Evolutionary conservation across 306 rosid genomes (phyloP), one percentile per base, ranked within the genome.

Genomic region (Lathyrus tuberosus): DNA sequence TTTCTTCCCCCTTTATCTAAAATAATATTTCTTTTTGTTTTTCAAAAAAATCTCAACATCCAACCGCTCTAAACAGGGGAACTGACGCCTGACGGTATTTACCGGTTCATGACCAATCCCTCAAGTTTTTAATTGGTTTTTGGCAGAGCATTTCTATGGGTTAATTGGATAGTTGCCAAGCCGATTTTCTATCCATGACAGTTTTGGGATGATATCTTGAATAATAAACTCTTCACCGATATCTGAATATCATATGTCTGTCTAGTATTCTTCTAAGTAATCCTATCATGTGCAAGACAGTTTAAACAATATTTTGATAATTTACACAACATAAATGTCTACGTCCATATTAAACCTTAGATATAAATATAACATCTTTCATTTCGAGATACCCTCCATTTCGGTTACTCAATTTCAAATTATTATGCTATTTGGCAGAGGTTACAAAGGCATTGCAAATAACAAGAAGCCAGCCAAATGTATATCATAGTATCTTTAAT

Each of bases 391-490:
- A 42, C 15, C 49, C n/a, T 22, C 58, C 62, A 15, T 56, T 64
- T 44, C 24, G 52, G 11, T 33, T 22, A 63, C 43, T 46, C 46
- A 70, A 62, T 57, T 56, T 10, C 64, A 69, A 74, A 44, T 40
- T 17, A 38, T 13, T 16, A 10, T 15, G 11, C 44, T n/a, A 44
- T 46, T 57, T 5, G 67, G 52, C 33, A 30, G 35, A 71, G 59
- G 52, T 17, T 33, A 43, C 37, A 40, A 59, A 31, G 28, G 61
- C 18, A 42, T 22, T 9, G 44, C 30, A 66, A 71, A 53, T 13
- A 62, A 37, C 62, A 57, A 76, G 11, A 46, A 67, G 65, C 62
- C 42, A 46, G 30, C n/a, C 3, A 74, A 58, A 41, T 33, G 70
- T 11, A 74, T 49, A 70, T 35, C 70, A 51, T 12, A 10, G 18